Evolutionary conservation across 805 yeast genomes (phyloP).

Genomic region (Candida maltosa): DNA sequence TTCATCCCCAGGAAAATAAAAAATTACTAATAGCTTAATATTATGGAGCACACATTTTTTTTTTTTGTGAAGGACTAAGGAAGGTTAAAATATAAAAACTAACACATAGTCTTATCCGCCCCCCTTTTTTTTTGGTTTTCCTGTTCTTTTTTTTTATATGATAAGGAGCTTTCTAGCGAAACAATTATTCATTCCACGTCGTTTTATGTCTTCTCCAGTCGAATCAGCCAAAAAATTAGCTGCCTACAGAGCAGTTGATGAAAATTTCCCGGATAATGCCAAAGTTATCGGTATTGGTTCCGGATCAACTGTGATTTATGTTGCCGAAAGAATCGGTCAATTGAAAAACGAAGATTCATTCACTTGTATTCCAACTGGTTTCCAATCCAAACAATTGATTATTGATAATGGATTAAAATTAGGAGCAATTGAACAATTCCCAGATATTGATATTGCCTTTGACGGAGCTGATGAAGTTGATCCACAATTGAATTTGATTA

Average conservation of each 20-base stretch:
- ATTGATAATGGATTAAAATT: conserved; percentile 73
- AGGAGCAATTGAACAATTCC: conserved; percentile 81
- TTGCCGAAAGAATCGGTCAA: conserved; percentile 90
- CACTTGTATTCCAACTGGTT: conserved; percentile 92
- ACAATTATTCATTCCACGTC: too few relatives aligned
- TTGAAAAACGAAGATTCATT: conserved; percentile 49
- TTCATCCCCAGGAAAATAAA: too few relatives aligned
- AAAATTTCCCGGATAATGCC: conserved; percentile 65
- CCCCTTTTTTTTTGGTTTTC: too few relatives aligned
- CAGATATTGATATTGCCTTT: conserved; percentile 85
- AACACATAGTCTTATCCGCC: too few relatives aligned
- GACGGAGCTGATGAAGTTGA: conserved; percentile 99
- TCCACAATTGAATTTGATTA: conserved; percentile 72
- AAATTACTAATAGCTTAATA: too few relatives aligned
- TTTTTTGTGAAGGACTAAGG: too few relatives aligned
- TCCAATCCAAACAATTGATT: conserved; percentile 87
- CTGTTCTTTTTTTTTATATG: too few relatives aligned
- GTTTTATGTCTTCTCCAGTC: conserved; percentile 26
- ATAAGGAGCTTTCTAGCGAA: too few relatives aligned
- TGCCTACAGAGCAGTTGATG: conserved; percentile 90
- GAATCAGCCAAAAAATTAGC: conserved; percentile 88
- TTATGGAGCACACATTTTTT: too few relatives aligned
- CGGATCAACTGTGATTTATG: conserved; percentile 96
- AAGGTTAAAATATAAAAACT: too few relatives aligned
- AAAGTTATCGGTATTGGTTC: conserved; percentile 91